Evolutionary conservation across 2,329 filamentous ascomycete genomes (phyloP), one percentile per base, ranked within the genome.

Genomic region (Exophiala oligosperma): DNA sequence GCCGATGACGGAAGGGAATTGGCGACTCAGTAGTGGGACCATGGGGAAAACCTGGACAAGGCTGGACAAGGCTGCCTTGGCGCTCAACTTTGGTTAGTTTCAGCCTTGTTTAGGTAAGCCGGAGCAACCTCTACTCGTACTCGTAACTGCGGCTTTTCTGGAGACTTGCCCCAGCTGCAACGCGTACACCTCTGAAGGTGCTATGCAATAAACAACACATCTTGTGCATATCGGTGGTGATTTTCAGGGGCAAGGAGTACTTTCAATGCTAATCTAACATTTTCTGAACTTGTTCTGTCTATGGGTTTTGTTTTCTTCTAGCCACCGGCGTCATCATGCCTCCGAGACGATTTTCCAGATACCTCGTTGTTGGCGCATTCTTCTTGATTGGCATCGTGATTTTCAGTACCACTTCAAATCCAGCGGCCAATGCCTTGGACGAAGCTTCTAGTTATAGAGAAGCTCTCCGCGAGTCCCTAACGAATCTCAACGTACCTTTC

Each of bases 401-500:
- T 37, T 74, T 78, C 41, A 73, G 78, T 56, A 77, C 77, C 6
- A 73, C 75, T 11, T 74, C 76, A 2, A 65, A 67, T 14, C 62
- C 70, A 21, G 62, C 69, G 54, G 68, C 71, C 57, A 71, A 70
- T 37, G 43, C 51, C 63, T 63, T 73, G 24, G 71, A 51, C 32
- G 59, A 62, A 17, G 12, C 29, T 5, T n/a, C 56, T 11, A 43
- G 52, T 14, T 57, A 65, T 21, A 37, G 50, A 26, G 59, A 58
- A 26, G 43, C 29, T 28, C 35, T 71, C 47, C 69, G 63, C 57
- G 71, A 74, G 4, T 73, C 73, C 37, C 61, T 78, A 29, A 77
- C 79, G 50, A 68, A 78, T 61, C 68, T 81, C 77, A 68, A 82
- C 74, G 66, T 76, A 77, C 21, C 74, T 64, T 88, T 77, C 51